Percentiles rank a stretch among this genome's conserved stretches.
Evolutionary conservation across 1,139 yeast genomes (phyloP).

Genomic region (Suhomyces taliae): DNA sequence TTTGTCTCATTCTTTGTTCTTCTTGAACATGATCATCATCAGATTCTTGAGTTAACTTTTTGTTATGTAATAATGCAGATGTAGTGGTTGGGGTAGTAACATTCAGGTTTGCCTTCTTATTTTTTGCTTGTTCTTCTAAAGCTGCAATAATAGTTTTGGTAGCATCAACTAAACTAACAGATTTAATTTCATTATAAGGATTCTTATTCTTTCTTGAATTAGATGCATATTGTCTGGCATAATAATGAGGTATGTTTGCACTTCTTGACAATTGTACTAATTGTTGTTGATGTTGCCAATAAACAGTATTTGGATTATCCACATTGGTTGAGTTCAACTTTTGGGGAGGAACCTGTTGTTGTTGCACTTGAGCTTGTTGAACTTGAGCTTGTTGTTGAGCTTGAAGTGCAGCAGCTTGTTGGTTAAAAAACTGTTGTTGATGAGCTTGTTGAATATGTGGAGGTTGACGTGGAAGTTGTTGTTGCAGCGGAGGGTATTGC

Average conservation of each 20-base stretch:
- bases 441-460: slow-evolving; percentile 20
- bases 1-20: slow-evolving; percentile 71
- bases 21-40: slow-evolving; percentile 80
- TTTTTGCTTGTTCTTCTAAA: slow-evolving; percentile 43
- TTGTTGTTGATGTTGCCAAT: slow-evolving; percentile 89
- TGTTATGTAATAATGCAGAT: slow-evolving; percentile 57
- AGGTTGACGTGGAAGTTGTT: slow-evolving; percentile 22
- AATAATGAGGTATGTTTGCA: slow-evolving; percentile 75
- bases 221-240: slow-evolving; percentile 90
- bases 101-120: slow-evolving; percentile 19
- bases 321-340: slow-evolving; percentile 38
- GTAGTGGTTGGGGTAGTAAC: slow-evolving; percentile 30
- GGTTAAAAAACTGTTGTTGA: slow-evolving; percentile 26
- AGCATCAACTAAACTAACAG: slow-evolving; percentile 53
- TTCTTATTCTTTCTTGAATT: slow-evolving; percentile 61
- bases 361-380: slow-evolving; percentile 11
- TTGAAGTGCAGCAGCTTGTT: slow-evolving; percentile 17
- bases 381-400: slow-evolving; percentile 20
- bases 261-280: slow-evolving; percentile 77
- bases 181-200: slow-evolving; percentile 44
- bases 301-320: slow-evolving; percentile 52
- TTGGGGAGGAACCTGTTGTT: slow-evolving; percentile 14
- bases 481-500: slow-evolving; percentile 28
- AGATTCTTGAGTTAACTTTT: slow-evolving; percentile 53
- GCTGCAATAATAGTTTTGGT: slow-evolving; percentile 51